Base-by-base conservation (phyloP, 2,329 filamentous ascomycete genomes). In the Dothiorella sarmentorum region DNA sequence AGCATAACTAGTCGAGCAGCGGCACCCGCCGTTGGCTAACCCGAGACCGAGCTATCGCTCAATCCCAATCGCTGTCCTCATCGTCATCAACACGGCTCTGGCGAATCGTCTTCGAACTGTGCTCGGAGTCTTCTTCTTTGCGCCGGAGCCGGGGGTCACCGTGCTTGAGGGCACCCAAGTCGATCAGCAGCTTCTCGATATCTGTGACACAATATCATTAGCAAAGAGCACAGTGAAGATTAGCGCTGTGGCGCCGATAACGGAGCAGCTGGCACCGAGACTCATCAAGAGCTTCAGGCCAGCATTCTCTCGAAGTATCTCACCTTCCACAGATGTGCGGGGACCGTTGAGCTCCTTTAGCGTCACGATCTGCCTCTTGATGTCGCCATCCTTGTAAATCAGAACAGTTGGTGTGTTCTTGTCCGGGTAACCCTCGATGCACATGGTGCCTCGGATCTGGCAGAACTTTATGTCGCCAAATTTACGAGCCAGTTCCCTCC, bases 391-490 rank as follows among this genome's bases (percentile, higher is more conserved):
- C 70, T 87, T 88, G 76, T 99, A 99, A 0, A 96, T 84, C 62
- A 99, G 71, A 33, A 99, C 91, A 0, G 94, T 99, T 1, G 94
- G 94, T 60, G 91, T 96, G 72, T 99, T 99, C 59, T 84, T 83
- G 68, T 97, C 94, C 1, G 94, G 94, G 73, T 99, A 99, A 38
- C 91, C 91, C 72, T 97, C 94, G 66, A 99, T 97, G 60, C 94
- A 96, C 76, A 97, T 85, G 69, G 91, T 87, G 6, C 87, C 94
- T 65, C 87, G 84, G 65, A 99, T 97, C 76, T 97, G 90, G 73
- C 93, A 97, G 75, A 99, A 99, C 76, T 99, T 99, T 73, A 99
- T 80, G 64, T 99, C 93, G 18, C 91, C 91, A 69, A 91, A 99
- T 68, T 93, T 91, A 61, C 75, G 77, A 0, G 94, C 93, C 38